Conservation (phyloP, 108 stramenopile genomes). For the Cylindrotheca closterium region DNA sequence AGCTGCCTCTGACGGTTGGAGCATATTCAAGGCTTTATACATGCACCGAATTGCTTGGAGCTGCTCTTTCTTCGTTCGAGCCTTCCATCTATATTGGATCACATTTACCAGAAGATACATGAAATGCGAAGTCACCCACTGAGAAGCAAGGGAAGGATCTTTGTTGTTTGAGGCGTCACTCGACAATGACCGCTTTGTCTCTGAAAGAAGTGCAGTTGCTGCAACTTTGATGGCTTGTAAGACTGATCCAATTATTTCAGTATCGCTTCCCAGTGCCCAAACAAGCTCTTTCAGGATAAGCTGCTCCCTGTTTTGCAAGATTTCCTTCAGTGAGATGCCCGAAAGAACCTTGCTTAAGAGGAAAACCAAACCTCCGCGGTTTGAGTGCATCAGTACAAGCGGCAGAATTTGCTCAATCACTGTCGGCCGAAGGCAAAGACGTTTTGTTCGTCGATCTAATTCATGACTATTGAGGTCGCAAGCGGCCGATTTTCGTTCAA, state of each 20-base stretch:
- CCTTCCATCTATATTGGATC: constrained; percentile 59
- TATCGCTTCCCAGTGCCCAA: constrained; percentile 61
- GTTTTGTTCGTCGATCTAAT: constrained; percentile 48
- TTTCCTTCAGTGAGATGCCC: constrained; percentile 24
- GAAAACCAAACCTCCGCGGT: constrained; percentile 46
- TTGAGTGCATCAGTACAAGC: constrained; percentile 47
- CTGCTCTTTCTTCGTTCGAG: constrained; percentile 39
- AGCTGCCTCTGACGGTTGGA: constrained; percentile 51
- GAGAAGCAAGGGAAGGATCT: constrained; percentile 17
- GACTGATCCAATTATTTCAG: constrained; percentile 27
- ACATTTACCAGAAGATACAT: constrained; percentile 81
- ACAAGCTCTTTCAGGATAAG: constrained; percentile 58
- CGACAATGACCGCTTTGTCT: background rate
- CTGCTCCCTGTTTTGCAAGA: constrained; percentile 39
- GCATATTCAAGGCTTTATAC: constrained; percentile 41
- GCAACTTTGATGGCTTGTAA: constrained; percentile 33
- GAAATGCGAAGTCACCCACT: constrained; percentile 75
- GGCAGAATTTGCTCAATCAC: constrained; percentile 60
- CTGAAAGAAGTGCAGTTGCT: constrained; percentile 10
- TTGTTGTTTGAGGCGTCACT: constrained; percentile 3
- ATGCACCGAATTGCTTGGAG: constrained; percentile 60
- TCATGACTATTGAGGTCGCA: constrained; percentile 13
- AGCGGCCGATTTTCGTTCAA: constrained; percentile 5
- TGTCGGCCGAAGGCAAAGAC: constrained; percentile 46
- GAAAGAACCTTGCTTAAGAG: constrained; percentile 52